Evolutionary conservation across 2,329 filamentous ascomycete species (phyloP).

Genomic region (Ceratocystis diversiconidia): DNA sequence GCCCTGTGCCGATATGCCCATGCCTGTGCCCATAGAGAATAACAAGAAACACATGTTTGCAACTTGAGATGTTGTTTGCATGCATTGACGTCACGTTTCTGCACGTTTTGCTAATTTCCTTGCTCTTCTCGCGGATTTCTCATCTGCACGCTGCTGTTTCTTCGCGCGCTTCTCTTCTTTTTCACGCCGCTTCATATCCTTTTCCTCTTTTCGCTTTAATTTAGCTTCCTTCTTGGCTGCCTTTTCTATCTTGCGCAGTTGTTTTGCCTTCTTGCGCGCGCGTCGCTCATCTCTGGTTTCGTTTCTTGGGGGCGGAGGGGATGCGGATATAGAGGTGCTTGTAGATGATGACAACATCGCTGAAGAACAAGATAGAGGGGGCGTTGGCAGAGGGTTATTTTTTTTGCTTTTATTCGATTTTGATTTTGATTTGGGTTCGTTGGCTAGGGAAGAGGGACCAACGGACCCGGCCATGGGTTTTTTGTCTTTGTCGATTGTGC

Average conservation of each 20-base stretch:
- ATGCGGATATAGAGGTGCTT: not conserved
- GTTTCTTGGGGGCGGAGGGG: constrained; percentile 2
- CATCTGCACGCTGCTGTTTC: constrained; percentile 22
- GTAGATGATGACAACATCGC: not conserved
- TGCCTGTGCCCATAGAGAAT: constrained; percentile 18
- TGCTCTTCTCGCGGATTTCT: constrained; percentile 22
- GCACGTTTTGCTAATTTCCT: constrained; percentile 20
- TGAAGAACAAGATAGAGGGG: not conserved
- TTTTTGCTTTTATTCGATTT: constrained; percentile 4
- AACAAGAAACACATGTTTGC: constrained; percentile 1
- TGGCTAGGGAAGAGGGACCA: not conserved
- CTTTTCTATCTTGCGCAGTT: constrained; percentile 14
- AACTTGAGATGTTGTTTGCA: not conserved
- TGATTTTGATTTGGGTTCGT: not conserved
- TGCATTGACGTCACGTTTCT: constrained; percentile 20
- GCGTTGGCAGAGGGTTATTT: not conserved
- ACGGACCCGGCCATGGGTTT: constrained; percentile 6
- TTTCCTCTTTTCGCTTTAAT: constrained; percentile 22
- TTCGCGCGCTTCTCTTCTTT: constrained; percentile 31
- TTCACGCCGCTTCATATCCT: constrained; percentile 26
- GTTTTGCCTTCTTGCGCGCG: constrained; percentile 17
- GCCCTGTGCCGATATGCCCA: not conserved
- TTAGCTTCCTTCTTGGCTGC: constrained; percentile 25
- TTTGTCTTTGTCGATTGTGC: constrained; percentile 41
- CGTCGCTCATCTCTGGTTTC: constrained; percentile 20